Evolutionary conservation across 2,329 filamentous ascomycete genomes (phyloP).

Genomic region (Keithomyces neogunnii): DNA sequence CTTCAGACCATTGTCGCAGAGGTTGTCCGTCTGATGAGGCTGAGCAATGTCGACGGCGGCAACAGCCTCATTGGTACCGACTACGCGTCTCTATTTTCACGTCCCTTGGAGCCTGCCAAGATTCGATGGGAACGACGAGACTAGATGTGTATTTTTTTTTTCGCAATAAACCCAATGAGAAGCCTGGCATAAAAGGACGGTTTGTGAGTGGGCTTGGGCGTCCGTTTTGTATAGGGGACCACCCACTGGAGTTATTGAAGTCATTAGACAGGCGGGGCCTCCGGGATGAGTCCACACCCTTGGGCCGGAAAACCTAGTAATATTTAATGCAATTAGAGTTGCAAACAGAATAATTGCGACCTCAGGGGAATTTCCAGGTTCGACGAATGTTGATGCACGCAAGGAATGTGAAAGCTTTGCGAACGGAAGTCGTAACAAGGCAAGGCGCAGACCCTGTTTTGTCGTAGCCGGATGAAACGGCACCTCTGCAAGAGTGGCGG

Average conservation of each 20-base stretch:
- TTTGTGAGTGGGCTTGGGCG: not conserved
- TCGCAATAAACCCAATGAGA: not conserved
- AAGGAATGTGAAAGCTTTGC: too few relatives aligned
- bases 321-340: slow-evolving; percentile 3
- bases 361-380: too few relatives aligned
- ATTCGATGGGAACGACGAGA: slow-evolving; percentile 69
- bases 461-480: too few relatives aligned
- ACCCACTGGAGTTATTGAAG: slow-evolving; percentile 5
- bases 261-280: not conserved
- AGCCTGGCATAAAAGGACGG: slow-evolving; percentile 1
- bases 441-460: too few relatives aligned
- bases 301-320: slow-evolving; percentile 3
- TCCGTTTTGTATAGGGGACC: not conserved
- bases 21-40: slow-evolving; percentile 70
- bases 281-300: not conserved
- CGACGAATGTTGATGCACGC: too few relatives aligned
- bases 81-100: slow-evolving; percentile 64
- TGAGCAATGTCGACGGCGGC: slow-evolving; percentile 66
- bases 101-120: slow-evolving; percentile 60
- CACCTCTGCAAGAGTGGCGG: too few relatives aligned
- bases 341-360: not conserved
- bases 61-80: slow-evolving; percentile 60
- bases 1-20: slow-evolving; percentile 76
- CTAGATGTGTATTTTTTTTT: slow-evolving; percentile 11
- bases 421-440: too few relatives aligned